phyloP scores from a whole-genome alignment of 352 stramenopile genomes.

The Thalassiosira hispida region DNA sequence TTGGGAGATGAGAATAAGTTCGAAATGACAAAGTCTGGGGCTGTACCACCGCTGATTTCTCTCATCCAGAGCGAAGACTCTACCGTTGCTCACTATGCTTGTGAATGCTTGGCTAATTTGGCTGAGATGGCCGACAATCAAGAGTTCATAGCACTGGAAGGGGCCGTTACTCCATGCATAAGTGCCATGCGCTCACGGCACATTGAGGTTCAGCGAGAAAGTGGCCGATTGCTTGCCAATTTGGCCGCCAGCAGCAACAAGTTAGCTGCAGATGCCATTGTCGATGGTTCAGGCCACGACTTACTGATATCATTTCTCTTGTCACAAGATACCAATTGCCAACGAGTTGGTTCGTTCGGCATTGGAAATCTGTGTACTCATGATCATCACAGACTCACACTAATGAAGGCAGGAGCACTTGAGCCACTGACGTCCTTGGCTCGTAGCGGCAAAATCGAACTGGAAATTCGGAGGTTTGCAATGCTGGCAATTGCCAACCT shows the following conservation, averaged over 20 bases:
- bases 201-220: slow-evolving; percentile 91
- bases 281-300: slow-evolving; percentile 92
- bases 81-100: slow-evolving; percentile 90
- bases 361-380: slow-evolving; percentile 94
- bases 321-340: slow-evolving; percentile 92
- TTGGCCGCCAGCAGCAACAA: slow-evolving; percentile 88
- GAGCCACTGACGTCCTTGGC: slow-evolving; percentile 94
- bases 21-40: slow-evolving; percentile 94
- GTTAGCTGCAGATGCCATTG: slow-evolving; percentile 90
- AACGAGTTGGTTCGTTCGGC: slow-evolving; percentile 91
- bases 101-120: slow-evolving; percentile 93
- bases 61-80: slow-evolving; percentile 94
- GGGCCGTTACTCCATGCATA: slow-evolving; percentile 91
- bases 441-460: slow-evolving; percentile 92
- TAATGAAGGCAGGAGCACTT: slow-evolving; percentile 93
- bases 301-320: slow-evolving; percentile 95
- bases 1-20: slow-evolving; percentile 96
- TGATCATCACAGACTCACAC: slow-evolving; percentile 87
- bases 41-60: slow-evolving; percentile 89
- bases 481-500: slow-evolving; percentile 94
- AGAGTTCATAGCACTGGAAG: slow-evolving; percentile 92
- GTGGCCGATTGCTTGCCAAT: slow-evolving; percentile 91
- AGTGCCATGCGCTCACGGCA: slow-evolving; percentile 94
- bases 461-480: slow-evolving; percentile 94
- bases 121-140: slow-evolving; percentile 95